Conservation (phyloP, 2,329 filamentous ascomycete genomes). For the Curvularia lunata region DNA sequence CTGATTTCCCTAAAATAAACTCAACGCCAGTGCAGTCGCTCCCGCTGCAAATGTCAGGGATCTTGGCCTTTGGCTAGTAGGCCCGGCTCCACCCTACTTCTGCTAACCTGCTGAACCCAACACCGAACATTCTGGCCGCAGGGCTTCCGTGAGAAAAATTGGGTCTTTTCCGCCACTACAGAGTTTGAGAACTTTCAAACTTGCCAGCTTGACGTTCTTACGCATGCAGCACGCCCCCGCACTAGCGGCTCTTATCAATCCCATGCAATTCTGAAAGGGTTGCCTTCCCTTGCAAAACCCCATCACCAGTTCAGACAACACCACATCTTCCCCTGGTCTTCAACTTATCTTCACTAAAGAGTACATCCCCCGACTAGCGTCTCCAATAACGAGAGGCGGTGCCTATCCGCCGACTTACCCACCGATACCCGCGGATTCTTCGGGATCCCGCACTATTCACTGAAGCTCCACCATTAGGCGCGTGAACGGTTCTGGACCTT, state of each 20-base stretch:
- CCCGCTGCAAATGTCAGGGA: slow-evolving; percentile 30
- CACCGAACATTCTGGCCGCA: slow-evolving; percentile 44
- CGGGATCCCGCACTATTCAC: slow-evolving; percentile 22
- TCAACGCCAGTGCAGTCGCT: slow-evolving; percentile 34
- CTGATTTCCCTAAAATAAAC: slow-evolving; percentile 28
- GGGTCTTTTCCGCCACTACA: slow-evolving; percentile 29
- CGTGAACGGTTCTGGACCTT: slow-evolving; percentile 21
- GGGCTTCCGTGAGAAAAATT: slow-evolving; percentile 31
- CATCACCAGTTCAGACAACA: slow-evolving; percentile 3
- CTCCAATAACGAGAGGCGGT: not conserved
- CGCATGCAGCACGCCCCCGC: slow-evolving; percentile 22
- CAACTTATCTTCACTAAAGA: not conserved
- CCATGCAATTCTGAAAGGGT: slow-evolving; percentile 11
- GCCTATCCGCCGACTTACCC: slow-evolving; percentile 19
- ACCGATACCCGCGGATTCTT: slow-evolving; percentile 29
- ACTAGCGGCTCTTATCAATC: slow-evolving; percentile 31
- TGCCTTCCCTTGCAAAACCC: slow-evolving; percentile 7
- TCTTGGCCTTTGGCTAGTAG: slow-evolving; percentile 26
- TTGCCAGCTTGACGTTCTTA: slow-evolving; percentile 16
- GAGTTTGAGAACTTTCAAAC: slow-evolving; percentile 23
- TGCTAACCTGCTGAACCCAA: slow-evolving; percentile 35
- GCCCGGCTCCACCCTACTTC: slow-evolving; percentile 31
- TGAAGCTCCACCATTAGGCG: slow-evolving; percentile 26
- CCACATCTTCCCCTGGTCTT: not conserved
- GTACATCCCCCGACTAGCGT: not conserved